These are phyloP conservation scores for Pichia rugopelliculosa DNA, from an alignment of 805 yeast genomes.

Conservation along the genomic window DNA sequence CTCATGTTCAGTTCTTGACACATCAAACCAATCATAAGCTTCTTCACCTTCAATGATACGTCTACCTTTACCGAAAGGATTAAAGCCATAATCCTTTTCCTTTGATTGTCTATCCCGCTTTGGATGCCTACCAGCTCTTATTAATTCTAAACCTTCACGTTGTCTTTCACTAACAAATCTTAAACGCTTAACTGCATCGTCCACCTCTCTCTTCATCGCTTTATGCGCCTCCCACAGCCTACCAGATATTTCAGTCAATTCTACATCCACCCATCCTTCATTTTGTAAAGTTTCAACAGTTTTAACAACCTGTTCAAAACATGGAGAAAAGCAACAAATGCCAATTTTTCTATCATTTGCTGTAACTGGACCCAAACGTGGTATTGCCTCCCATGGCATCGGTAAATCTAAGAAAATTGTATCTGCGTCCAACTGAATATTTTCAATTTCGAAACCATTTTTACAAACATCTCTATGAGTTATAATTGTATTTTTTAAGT, in stretches of 20 bases:
- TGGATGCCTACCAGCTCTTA: conserved; percentile 11
- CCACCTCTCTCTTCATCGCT: conserved; percentile 74
- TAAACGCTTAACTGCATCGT: conserved; percentile 73
- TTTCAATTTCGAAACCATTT: conserved; percentile 62
- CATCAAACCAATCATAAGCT: conserved; percentile 70
- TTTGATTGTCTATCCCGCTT: conserved; percentile 10
- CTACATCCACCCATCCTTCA: conserved; percentile 78
- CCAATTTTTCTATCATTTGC: conserved; percentile 47
- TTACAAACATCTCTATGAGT: conserved; percentile 92
- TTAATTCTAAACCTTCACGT: conserved; percentile 52
- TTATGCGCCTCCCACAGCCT: conserved; percentile 81
- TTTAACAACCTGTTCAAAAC: conserved; percentile 92
- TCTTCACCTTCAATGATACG: conserved; percentile 85
- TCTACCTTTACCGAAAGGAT: conserved; percentile 89
- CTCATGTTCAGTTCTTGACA: conserved; percentile 78
- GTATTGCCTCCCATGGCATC: conserved; percentile 94
- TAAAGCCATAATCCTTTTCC: conserved; percentile 47
- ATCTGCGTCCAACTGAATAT: conserved; percentile 47
- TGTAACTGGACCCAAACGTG: conserved; percentile 56
- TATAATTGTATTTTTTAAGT: conserved; percentile 48
- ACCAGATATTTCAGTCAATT: conserved; percentile 87
- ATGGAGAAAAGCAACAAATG: conserved; percentile 94
- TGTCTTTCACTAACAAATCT: conserved; percentile 73
- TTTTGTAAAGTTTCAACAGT: conserved; percentile 69
- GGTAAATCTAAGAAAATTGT: conserved; percentile 88